Conservation (phyloP, 2,329 filamentous ascomycete species). For the Verticillium isaacii region DNA sequence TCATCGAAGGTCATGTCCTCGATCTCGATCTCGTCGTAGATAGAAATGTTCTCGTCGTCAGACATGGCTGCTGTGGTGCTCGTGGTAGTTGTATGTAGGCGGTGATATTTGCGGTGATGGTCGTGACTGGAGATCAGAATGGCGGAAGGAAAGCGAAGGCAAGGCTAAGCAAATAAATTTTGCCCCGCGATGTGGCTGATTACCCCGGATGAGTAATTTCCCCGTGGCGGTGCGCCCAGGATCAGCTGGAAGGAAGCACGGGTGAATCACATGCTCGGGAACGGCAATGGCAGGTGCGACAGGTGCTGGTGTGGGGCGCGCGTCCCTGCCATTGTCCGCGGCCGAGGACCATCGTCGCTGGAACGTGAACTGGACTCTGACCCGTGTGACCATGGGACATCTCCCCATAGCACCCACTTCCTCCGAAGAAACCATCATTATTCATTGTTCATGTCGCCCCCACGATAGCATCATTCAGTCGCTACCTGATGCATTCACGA, state of each 20-base stretch:
- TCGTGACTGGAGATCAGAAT: background rate
- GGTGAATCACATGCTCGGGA: slow-evolving; percentile 3
- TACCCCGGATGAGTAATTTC: background rate
- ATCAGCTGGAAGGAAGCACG: background rate
- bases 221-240: background rate
- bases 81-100: background rate
- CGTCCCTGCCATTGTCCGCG: background rate
- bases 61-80: slow-evolving; percentile 41
- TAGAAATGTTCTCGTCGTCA: slow-evolving; percentile 60
- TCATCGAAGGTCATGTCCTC: slow-evolving; percentile 95
- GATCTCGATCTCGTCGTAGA: slow-evolving; percentile 98
- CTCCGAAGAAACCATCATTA: background rate
- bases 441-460: background rate
- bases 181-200: slow-evolving; percentile 14
- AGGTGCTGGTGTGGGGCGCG: background rate
- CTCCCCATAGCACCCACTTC: background rate
- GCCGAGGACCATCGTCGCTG: background rate
- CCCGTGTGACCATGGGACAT: background rate
- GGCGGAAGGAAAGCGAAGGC: background rate
- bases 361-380: background rate
- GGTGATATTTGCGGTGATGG: background rate
- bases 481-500: background rate
- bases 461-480: background rate
- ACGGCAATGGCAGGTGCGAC: background rate
- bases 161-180: background rate